These are phyloP conservation scores for Pisolithus thermaeus DNA, from an alignment of 1,284 basidiomycete genomes.

Conservation along the genomic window DNA sequence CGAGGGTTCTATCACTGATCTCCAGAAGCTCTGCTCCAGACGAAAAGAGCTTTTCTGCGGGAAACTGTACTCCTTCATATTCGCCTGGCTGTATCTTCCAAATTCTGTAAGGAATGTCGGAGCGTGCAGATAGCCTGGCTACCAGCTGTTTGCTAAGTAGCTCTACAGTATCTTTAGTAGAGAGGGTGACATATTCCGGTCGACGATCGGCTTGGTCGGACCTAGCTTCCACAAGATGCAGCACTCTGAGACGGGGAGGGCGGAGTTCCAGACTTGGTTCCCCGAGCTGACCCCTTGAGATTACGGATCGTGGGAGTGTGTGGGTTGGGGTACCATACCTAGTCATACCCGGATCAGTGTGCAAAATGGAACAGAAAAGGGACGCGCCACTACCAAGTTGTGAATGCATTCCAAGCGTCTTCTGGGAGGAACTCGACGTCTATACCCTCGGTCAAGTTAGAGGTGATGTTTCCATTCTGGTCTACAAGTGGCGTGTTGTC, in stretches of 20 bases:
- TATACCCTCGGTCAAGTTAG: slow-evolving; percentile 54
- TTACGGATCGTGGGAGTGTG: slow-evolving; percentile 61
- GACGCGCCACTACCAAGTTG: slow-evolving; percentile 50
- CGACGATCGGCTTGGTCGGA: slow-evolving; percentile 19
- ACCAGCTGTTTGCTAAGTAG: slow-evolving; percentile 38
- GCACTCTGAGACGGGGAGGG: slow-evolving; percentile 65
- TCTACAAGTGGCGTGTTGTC: slow-evolving; percentile 67
- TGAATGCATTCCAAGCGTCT: slow-evolving; percentile 67
- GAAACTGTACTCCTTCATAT: slow-evolving; percentile 34
- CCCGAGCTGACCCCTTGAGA: slow-evolving; percentile 50
- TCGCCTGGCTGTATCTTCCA: slow-evolving; percentile 50
- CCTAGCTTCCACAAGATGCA: slow-evolving; percentile 36
- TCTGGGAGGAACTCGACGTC: slow-evolving; percentile 78
- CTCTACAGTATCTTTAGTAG: slow-evolving; percentile 43
- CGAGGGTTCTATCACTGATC: slow-evolving; percentile 40
- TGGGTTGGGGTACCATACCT: slow-evolving; percentile 67
- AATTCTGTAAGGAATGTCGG: slow-evolving; percentile 42
- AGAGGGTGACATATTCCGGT: slow-evolving; percentile 39
- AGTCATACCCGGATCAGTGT: slow-evolving; percentile 6
- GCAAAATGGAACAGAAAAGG: slow-evolving; percentile 1
- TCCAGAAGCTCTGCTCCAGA: slow-evolving; percentile 36
- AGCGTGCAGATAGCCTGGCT: slow-evolving; percentile 27
- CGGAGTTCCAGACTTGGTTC: slow-evolving; percentile 69
- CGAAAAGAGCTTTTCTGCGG: slow-evolving; percentile 33
- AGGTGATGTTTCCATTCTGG: slow-evolving; percentile 43